Evolutionary conservation across 257 asterid species (phyloP).

Genomic region (Nicotiana undulata): DNA sequence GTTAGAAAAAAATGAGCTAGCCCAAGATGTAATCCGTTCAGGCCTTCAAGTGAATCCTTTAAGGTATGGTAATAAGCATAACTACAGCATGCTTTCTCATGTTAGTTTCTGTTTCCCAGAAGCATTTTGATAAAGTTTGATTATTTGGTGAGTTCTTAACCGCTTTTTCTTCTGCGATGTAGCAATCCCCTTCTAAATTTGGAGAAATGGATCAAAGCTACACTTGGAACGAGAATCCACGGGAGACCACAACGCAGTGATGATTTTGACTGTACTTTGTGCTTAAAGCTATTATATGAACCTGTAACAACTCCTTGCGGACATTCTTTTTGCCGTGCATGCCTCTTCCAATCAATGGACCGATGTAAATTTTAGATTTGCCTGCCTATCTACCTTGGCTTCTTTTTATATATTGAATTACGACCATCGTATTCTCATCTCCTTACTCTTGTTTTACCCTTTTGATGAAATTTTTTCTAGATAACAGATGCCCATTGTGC

Average conservation of each 20-base stretch:
- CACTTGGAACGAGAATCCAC: conserved; percentile 43
- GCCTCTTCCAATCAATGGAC: conserved; percentile 96
- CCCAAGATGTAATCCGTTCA: conserved; percentile 54
- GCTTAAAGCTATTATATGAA: conserved; percentile 80
- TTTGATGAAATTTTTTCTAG: conserved; percentile 31
- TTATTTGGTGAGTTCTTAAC: not conserved
- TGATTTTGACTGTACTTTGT: conserved; percentile 94
- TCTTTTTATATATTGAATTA: not conserved
- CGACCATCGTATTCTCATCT: not conserved
- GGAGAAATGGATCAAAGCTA: conserved; percentile 37
- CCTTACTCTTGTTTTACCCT: conserved; percentile 1
- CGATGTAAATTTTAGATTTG: conserved; percentile 43
- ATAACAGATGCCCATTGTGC: conserved; percentile 89
- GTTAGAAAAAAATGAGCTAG: conserved; percentile 79
- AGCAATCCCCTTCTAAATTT: conserved; percentile 61
- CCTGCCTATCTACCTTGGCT: conserved; percentile 1
- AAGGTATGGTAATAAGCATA: conserved; percentile 29
- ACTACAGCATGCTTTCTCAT: not conserved
- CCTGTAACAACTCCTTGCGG: conserved; percentile 98
- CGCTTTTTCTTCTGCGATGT: conserved; percentile 12
- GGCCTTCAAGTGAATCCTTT: conserved; percentile 75
- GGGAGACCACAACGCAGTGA: conserved; percentile 63
- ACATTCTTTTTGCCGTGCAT: conserved; percentile 92
- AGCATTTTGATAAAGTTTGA: not conserved
- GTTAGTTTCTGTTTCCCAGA: not conserved